Evolutionary conservation across 2,329 filamentous ascomycete genomes (phyloP), one percentile per base, ranked within the genome.

Genomic region (Cordyceps militaris): DNA sequence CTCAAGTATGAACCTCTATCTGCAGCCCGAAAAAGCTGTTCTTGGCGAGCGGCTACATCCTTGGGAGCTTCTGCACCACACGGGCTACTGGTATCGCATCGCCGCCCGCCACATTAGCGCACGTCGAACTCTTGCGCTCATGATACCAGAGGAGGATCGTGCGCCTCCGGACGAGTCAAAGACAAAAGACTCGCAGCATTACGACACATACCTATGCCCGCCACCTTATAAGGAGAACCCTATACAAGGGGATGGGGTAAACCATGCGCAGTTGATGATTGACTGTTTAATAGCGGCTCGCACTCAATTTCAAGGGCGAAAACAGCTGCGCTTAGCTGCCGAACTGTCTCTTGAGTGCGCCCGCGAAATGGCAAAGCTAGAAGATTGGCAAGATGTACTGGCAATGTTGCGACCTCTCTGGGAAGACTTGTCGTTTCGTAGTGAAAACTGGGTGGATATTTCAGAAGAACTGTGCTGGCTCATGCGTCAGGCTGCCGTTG

Each of bases 161-260:
- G 74, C 73, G 52, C 72, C 76, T 1, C 82, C 82, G 6, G 76
- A 78, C 36, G 74, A 76, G 16, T 75, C 78, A 4, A 71, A 73
- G 7, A 70, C 75, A 8, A 74, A 76, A 63, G 81, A 79, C 53
- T 74, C 77, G 0, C 83, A 83, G 61, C 74, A 74, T 1, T 86
- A 87, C 61, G 85, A 88, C 66, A 83, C 80, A 1, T 88, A 87
- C 67, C 78, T 88, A 72, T 87, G 84, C 57, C 83, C 82, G 13
- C 78, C 83, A 40, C 84, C 85, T 1, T 75, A 84, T 60, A 75
- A 84, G 61, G 84, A 87, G 63, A 77, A 76, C 50, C 82, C 83
- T 0, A 62, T 84, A 14, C 67, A 72, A 21, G 76, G 78, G 4
- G 62, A 68, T 5, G 80, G 81, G 0, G 74, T 82, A 43, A 75